Evolutionary conservation across 768 basidiomycete species (phyloP).

Genomic region (Butyriboletus loyo): DNA sequence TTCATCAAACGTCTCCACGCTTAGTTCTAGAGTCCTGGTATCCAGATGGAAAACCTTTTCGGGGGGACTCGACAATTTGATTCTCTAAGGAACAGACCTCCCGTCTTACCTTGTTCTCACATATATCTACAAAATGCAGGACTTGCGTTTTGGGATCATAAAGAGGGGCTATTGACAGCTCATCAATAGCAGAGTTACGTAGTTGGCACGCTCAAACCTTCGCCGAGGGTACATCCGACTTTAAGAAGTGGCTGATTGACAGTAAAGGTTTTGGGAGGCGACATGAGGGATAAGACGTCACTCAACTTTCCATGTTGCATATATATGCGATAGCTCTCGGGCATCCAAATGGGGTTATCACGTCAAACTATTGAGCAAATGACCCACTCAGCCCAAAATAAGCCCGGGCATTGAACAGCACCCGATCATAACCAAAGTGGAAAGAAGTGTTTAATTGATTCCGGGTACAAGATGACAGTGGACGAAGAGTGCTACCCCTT

Average conservation of each 20-base stretch:
- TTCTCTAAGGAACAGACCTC: background rate
- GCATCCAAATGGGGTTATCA: conserved; percentile 9
- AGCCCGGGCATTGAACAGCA: background rate
- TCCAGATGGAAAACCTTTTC: conserved; percentile 37
- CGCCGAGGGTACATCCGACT: conserved; percentile 56
- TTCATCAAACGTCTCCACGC: conserved; percentile 50
- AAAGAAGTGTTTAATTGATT: conserved; percentile 17
- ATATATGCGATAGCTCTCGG: conserved; percentile 7
- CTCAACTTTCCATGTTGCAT: background rate
- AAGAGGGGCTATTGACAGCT: conserved; percentile 46
- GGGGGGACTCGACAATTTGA: background rate
- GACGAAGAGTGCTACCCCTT: conserved; percentile 5
- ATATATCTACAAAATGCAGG: conserved; percentile 70
- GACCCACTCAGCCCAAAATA: conserved; percentile 5
- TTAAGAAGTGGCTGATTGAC: conserved; percentile 44
- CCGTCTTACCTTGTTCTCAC: conserved; percentile 16
- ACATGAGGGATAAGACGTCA: conserved; percentile 5
- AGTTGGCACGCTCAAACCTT: conserved; percentile 42
- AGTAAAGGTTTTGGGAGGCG: conserved; percentile 15
- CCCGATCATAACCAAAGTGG: background rate
- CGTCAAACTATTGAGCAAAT: conserved; percentile 1
- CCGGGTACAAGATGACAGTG: conserved; percentile 17
- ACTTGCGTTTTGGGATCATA: conserved; percentile 53
- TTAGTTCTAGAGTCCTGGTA: conserved; percentile 37
- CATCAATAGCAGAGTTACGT: background rate